Evolutionary conservation across 202 grass and related monocot genomes (phyloP).

Genomic region (Panicum hallii): DNA sequence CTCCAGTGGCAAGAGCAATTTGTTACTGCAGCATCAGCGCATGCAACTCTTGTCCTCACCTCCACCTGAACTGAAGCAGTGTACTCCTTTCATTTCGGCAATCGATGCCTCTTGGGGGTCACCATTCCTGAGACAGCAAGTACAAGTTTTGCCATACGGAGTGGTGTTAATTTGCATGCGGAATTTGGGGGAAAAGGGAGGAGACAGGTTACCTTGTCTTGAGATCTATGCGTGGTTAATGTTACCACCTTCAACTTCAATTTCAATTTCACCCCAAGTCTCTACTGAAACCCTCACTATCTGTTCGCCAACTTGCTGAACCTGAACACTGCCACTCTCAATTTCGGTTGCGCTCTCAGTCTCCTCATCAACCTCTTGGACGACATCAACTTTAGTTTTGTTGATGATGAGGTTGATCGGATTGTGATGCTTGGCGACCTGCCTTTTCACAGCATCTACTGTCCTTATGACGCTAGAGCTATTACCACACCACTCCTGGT

Average conservation of each 20-base stretch:
- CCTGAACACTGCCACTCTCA: neutral
- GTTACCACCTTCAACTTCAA: neutral
- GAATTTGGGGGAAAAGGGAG: neutral
- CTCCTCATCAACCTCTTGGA: neutral
- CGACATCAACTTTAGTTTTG: neutral
- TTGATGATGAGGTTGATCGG: neutral
- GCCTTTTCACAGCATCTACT: neutral
- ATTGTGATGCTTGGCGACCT: neutral
- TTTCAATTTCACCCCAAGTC: neutral
- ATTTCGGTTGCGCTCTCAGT: neutral
- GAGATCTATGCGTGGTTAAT: neutral
- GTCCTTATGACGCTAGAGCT: neutral
- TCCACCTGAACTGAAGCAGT: no score
- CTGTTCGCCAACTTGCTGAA: neutral
- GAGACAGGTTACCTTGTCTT: neutral
- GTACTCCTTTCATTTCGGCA: neutral
- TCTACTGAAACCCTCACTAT: neutral
- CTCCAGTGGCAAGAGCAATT: no score
- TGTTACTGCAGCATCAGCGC: no score
- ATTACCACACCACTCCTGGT: no score
- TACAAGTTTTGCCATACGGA: neutral
- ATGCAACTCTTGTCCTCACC: no score
- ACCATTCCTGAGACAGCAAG: no score
- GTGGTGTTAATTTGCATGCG: neutral
- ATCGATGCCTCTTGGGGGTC: neutral